phyloP scores from a whole-genome alignment of 23 red algal species.

The Gracilaria gracilis region DNA sequence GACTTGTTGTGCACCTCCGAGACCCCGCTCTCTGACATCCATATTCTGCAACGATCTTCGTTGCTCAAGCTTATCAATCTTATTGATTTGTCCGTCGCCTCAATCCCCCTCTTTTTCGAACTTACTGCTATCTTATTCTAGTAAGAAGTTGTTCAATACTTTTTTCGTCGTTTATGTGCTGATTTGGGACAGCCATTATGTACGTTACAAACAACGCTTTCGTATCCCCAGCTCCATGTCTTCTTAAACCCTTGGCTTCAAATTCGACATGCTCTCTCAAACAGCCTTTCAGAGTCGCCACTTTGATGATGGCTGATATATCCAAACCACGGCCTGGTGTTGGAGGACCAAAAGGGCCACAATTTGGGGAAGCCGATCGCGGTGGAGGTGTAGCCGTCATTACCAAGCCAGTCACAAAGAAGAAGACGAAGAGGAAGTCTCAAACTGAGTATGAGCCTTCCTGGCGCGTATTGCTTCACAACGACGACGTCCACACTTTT shows the following conservation, averaged over 20 bases:
- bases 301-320: slow-evolving; percentile 63
- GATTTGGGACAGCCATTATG: not conserved
- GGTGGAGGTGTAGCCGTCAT: slow-evolving; percentile 90
- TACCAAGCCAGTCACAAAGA: slow-evolving; percentile 79
- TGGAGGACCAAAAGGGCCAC: slow-evolving; percentile 59
- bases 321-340: slow-evolving; percentile 70
- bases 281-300: not conserved
- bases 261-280: not conserved
- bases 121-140: not conserved
- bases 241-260: not conserved
- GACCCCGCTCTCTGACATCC: not conserved
- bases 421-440: slow-evolving; percentile 83
- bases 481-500: slow-evolving; percentile 99
- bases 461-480: slow-evolving; percentile 99
- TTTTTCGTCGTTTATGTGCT: slow-evolving; percentile 1
- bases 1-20: not conserved
- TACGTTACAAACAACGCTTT: not conserved
- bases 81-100: not conserved
- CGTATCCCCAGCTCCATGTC: not conserved
- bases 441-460: slow-evolving; percentile 88
- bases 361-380: slow-evolving; percentile 41
- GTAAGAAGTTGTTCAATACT: not conserved
- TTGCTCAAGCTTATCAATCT: not conserved
- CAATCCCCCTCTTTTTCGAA: too few relatives aligned
- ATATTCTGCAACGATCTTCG: not conserved